These are phyloP conservation scores for Sugiyamaella grinbergsii DNA, from an alignment of 1,139 yeast species.

Conservation along the genomic window DNA sequence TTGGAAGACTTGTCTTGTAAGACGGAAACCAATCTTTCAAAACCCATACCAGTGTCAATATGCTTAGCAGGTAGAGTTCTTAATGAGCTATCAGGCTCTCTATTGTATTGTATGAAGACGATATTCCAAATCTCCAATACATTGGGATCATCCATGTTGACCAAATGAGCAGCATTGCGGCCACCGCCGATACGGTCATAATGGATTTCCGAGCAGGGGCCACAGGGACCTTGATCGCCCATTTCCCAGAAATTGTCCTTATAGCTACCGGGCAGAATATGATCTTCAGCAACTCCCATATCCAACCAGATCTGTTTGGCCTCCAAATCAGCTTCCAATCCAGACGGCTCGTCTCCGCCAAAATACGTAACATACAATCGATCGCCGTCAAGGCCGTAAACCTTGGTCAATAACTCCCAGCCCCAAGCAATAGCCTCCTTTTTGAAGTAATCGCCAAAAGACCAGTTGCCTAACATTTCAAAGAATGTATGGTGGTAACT, in stretches of 20 bases:
- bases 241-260: slow-evolving; percentile 98
- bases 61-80: slow-evolving; percentile 89
- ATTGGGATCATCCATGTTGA: slow-evolving; percentile 95
- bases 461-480: slow-evolving; percentile 99
- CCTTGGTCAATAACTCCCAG: slow-evolving; percentile 87
- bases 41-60: slow-evolving; percentile 98
- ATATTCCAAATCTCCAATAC: slow-evolving; percentile 97
- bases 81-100: slow-evolving; percentile 85
- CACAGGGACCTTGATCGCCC: slow-evolving; percentile 99
- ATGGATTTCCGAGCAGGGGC: slow-evolving; percentile 97
- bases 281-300: slow-evolving; percentile 89
- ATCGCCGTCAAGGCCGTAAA: slow-evolving; percentile 73
- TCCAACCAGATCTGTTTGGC: slow-evolving; percentile 85
- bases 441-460: slow-evolving; percentile 97
- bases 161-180: slow-evolving; percentile 86
- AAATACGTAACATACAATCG: slow-evolving; percentile 93
- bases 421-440: slow-evolving; percentile 85
- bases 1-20: slow-evolving; percentile 88
- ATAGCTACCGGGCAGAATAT: slow-evolving; percentile 86
- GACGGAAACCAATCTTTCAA: slow-evolving; percentile 93
- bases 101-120: slow-evolving; percentile 93
- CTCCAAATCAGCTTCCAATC: slow-evolving; percentile 92
- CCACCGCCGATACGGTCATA: slow-evolving; percentile 97
- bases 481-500: slow-evolving; percentile 97
- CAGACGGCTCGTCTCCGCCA: slow-evolving; percentile 83